These are phyloP conservation scores for Apiosordaria backusii DNA, from an alignment of 495 filamentous ascomycete genomes.

Conservation along the genomic window DNA sequence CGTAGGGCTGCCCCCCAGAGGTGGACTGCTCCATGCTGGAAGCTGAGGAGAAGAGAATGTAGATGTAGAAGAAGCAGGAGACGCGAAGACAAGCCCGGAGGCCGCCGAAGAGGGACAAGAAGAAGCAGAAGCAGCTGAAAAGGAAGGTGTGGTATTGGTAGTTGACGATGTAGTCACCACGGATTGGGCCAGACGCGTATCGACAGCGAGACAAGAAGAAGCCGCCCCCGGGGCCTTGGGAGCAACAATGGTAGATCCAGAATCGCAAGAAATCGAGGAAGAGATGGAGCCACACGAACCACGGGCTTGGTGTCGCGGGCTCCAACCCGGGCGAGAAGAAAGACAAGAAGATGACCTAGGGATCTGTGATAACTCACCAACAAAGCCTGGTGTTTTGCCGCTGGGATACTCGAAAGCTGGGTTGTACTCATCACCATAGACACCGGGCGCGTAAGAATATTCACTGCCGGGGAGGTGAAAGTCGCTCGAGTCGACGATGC, in stretches of 20 bases:
- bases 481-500: constrained; percentile 60
- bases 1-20: constrained; percentile 23
- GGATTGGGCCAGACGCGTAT: constrained; percentile 34
- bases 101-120: constrained; percentile 21
- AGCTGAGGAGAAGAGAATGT: constrained; percentile 39
- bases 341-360: constrained; percentile 28
- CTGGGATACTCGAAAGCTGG: constrained; percentile 57
- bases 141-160: constrained; percentile 22
- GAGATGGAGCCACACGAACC: constrained; percentile 19
- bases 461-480: constrained; percentile 54
- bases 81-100: constrained; percentile 45
- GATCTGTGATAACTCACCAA: constrained; percentile 69
- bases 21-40: constrained; percentile 32
- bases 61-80: constrained; percentile 48
- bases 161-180: constrained; percentile 33
- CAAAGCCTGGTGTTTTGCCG: constrained; percentile 52
- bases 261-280: constrained; percentile 34
- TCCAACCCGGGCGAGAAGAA: constrained; percentile 16
- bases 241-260: constrained; percentile 32
- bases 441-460: constrained; percentile 47
- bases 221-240: constrained; percentile 12
- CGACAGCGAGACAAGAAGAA: constrained; percentile 25
- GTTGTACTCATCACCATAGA: constrained; percentile 36
- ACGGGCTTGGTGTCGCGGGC: constrained; percentile 6
- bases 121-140: constrained; percentile 23